These are phyloP conservation scores for Oryza glumipatula DNA, from an alignment of 176 grass and related monocot species.

Conservation along the genomic window DNA sequence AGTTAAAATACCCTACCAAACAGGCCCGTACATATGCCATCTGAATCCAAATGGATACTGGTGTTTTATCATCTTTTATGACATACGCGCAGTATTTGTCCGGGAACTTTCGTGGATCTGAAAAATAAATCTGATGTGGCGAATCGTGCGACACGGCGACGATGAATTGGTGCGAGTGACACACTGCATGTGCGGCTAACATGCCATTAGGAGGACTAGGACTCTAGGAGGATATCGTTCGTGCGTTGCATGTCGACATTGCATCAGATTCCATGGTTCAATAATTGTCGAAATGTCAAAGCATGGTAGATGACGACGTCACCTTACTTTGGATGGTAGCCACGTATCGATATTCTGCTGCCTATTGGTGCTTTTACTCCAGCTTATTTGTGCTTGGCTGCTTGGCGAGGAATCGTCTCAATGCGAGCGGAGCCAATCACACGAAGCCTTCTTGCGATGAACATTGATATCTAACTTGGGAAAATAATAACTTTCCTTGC, in stretches of 20 bases:
- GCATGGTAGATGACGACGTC: background rate
- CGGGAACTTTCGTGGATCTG: background rate
- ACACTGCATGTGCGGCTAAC: background rate
- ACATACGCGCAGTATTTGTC: background rate
- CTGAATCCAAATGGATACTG: background rate
- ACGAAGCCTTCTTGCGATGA: too few relatives aligned
- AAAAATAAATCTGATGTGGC: background rate
- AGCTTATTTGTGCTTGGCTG: too few relatives aligned
- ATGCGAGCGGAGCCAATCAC: too few relatives aligned
- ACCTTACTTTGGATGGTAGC: background rate
- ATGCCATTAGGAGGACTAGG: background rate
- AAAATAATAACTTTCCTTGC: background rate
- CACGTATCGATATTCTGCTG: background rate
- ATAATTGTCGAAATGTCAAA: background rate
- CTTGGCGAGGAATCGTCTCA: too few relatives aligned
- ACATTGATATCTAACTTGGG: too few relatives aligned
- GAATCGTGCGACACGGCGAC: background rate
- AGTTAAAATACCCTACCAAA: too few relatives aligned
- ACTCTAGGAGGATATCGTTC: background rate
- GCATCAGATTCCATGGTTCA: constrained; percentile 10
- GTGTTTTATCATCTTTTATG: background rate
- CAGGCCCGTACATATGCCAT: background rate
- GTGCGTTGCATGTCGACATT: background rate
- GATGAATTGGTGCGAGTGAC: background rate
- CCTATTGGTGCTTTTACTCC: too few relatives aligned